Base-by-base conservation (phyloP, 768 basidiomycete genomes). In the Collybiopsis confluens region DNA sequence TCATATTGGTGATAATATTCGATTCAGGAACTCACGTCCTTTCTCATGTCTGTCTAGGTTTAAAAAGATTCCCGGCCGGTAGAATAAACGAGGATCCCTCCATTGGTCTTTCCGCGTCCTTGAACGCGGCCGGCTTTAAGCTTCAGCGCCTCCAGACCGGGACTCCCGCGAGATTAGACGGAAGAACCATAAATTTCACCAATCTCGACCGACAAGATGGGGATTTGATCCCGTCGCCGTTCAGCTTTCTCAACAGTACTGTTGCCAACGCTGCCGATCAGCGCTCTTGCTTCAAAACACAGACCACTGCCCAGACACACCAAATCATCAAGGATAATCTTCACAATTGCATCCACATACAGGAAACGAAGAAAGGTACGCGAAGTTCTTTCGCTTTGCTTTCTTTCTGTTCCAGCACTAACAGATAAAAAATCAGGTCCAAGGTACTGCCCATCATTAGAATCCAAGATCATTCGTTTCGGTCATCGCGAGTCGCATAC, bases 361-460 rank as follows among this genome's bases (percentile, higher is more conserved):
- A 90, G 62, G 92, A 95, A 66, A 88, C 91, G 0, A 88, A 85
- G 68, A 92, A 89, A 71, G 92, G 91, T 83, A 7, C 2, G 44
- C n/a, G n/a, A n/a, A n/a, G n/a, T 46, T 33, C n/a, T 13, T 3
- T 43, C 4, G 10, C 42, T 33, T 50, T 4, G 15, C 13, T 37
- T 33, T 33, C 13, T 41, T 8, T 54, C n/a, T 52, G 11, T 18
- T 9, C 37, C 37, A n/a, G 30, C 30, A 26, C 44, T 54, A 35
- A 41, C 7, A 27, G 41, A 27, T 36, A 23, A 24, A 3, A 4
- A 2, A 36, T 20, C 52, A 92, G 91, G 92, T 1, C 93, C 93
- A 4, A 80, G 93, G 18, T 96, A 96, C 66, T 96, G 93, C 58
- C 93, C 93, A 5, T 92, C 90, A 0, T 75, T 96, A 1, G 93